Percentiles rank a stretch among this genome's conserved stretches.
Conservation (phyloP, 257 asterid species). For the Rubia yunnanensis region DNA sequence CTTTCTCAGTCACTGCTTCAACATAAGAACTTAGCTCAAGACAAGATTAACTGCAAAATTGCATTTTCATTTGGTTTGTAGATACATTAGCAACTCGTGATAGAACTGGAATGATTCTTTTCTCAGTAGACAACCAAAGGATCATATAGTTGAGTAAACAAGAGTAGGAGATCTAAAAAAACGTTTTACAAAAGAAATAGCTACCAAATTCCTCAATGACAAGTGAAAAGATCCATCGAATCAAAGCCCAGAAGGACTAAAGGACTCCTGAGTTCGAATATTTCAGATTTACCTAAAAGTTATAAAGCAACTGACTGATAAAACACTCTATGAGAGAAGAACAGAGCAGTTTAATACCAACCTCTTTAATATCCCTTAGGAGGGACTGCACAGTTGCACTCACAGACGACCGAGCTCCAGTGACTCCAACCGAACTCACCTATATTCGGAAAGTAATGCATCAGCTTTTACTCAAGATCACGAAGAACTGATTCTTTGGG, state of each 20-base stretch:
- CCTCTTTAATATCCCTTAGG: conserved; percentile 71
- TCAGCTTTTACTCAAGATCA: not conserved
- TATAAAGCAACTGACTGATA: not conserved
- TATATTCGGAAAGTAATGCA: conserved; percentile 17
- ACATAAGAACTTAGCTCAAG: not conserved
- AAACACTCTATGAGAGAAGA: not conserved
- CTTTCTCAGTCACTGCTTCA: not conserved
- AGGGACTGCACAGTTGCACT: conserved; percentile 59
- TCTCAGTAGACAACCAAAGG: not conserved
- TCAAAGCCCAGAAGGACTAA: not conserved
- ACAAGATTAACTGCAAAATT: not conserved
- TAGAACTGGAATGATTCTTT: no score
- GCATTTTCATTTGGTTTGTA: not conserved
- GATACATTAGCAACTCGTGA: not conserved
- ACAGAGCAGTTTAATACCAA: conserved; percentile 12
- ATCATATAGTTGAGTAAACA: not conserved
- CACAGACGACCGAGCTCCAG: conserved; percentile 79
- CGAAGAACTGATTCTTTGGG: not conserved
- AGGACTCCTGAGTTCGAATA: not conserved
- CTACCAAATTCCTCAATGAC: not conserved
- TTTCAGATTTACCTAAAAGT: not conserved
- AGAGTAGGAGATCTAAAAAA: not conserved
- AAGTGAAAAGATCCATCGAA: not conserved
- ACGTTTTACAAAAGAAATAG: not conserved
- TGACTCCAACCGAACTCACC: conserved; percentile 88